Conservation (phyloP, 2,329 filamentous ascomycete species). For the Ramularia collo-cygni region DNA sequence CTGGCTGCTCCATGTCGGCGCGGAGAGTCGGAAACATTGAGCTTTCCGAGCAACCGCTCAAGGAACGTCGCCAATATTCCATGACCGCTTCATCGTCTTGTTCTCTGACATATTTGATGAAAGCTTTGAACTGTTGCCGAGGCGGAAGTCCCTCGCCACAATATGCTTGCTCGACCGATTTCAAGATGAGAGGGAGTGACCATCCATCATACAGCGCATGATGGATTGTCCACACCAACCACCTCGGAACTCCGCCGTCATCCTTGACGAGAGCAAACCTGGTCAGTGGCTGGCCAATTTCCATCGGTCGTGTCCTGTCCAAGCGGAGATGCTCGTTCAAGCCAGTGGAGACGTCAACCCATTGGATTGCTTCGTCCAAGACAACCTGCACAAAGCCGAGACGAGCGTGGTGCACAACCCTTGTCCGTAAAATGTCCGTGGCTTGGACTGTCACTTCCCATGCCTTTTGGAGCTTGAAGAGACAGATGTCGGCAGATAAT, state of each 20-base stretch:
- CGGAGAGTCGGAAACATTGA: slow-evolving; percentile 28
- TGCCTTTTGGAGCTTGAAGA: slow-evolving; percentile 27
- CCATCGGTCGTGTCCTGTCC: too few species aligned
- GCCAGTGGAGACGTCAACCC: too few species aligned
- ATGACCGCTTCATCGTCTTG: slow-evolving; percentile 19
- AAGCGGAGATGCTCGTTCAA: too few species aligned
- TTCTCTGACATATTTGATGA: slow-evolving; percentile 30
- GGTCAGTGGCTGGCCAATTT: too few species aligned
- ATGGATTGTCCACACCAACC: slow-evolving; percentile 31
- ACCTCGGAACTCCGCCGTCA: slow-evolving; percentile 9
- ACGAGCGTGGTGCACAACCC: slow-evolving; percentile 9
- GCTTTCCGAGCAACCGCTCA: slow-evolving; percentile 26
- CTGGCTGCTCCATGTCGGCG: slow-evolving; percentile 8
- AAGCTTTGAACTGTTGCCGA: slow-evolving; percentile 20
- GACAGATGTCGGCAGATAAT: slow-evolving; percentile 19
- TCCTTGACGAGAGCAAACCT: too few species aligned
- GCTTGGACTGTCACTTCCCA: slow-evolving; percentile 31
- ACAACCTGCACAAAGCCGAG: slow-evolving; percentile 14
- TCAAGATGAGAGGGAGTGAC: slow-evolving; percentile 31
- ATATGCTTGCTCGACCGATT: slow-evolving; percentile 19
- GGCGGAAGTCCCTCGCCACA: neutral
- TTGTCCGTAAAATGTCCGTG: slow-evolving; percentile 34
- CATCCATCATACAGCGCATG: slow-evolving; percentile 37
- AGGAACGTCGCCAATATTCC: slow-evolving; percentile 30
- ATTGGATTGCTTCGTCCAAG: too few species aligned